Percentiles rank a stretch among this genome's conserved stretches.
phyloP scores from a whole-genome alignment of 768 basidiomycete species.

The Trametes elegans region DNA sequence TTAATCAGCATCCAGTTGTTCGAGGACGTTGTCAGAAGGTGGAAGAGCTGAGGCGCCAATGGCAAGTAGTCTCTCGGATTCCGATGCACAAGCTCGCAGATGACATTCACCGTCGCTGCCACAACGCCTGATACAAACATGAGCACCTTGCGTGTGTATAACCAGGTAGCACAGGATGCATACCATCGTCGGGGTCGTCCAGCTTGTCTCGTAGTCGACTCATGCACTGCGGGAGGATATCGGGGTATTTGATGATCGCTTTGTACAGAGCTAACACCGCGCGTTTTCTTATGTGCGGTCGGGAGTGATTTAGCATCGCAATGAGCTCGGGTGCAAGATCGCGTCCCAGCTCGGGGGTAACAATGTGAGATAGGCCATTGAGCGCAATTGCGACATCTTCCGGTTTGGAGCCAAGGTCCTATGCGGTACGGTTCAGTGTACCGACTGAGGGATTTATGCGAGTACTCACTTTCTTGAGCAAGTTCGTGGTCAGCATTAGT shows the following conservation, averaged over 20 bases:
- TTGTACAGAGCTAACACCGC: slow-evolving; percentile 85
- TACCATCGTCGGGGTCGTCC: slow-evolving; percentile 75
- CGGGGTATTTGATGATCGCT: slow-evolving; percentile 79
- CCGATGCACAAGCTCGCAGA: slow-evolving; percentile 86
- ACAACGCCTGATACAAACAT: slow-evolving; percentile 64
- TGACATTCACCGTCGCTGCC: slow-evolving; percentile 89
- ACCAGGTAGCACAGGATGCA: slow-evolving; percentile 15
- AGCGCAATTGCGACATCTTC: slow-evolving; percentile 73
- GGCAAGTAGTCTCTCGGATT: slow-evolving; percentile 80
- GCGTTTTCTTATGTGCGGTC: slow-evolving; percentile 84
- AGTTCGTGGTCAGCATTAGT: slow-evolving; percentile 94
- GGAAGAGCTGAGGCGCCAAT: slow-evolving; percentile 91
- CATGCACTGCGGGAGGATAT: slow-evolving; percentile 64
- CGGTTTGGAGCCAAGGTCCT: slow-evolving; percentile 82
- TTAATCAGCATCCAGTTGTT: slow-evolving; percentile 99
- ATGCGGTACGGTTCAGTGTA: slow-evolving; percentile 20
- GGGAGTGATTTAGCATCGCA: slow-evolving; percentile 86
- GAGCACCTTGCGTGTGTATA: background rate
- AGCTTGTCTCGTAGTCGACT: slow-evolving; percentile 74
- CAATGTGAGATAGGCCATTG: slow-evolving; percentile 80
- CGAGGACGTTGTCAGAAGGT: slow-evolving; percentile 86
- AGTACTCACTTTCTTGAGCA: slow-evolving; percentile 80
- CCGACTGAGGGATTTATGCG: background rate
- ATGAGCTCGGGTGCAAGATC: slow-evolving; percentile 86
- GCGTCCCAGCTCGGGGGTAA: slow-evolving; percentile 85